Evolutionary conservation across 2,329 filamentous ascomycete genomes (phyloP), one percentile per base, ranked within the genome.

Genomic region (Pseudogymnoascus pannorum): DNA sequence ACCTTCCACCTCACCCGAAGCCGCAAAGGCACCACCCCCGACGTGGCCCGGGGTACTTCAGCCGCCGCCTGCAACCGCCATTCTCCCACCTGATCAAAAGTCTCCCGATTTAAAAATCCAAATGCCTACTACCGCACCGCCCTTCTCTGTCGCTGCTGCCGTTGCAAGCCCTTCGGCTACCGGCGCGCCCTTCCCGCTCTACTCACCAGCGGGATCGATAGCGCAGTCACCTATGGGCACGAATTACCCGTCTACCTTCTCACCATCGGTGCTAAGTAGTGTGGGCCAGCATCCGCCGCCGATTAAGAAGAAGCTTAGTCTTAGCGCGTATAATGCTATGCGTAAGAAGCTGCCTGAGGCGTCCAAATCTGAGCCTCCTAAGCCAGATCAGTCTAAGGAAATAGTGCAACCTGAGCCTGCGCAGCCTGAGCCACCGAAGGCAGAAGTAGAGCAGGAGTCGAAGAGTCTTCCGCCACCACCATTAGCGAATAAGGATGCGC

Each of bases 221-320:
- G 68, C 74, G 1, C 79, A 82, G 60, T 85, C 84, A 0, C 81
- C 84, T 0, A 79, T 81, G 60, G 75, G 77, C 1, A 66, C 74
- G 3, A 67, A 70, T 60, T 68, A 77, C 31, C 65, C 77, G 0
- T 79, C 73, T 54, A 75, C 80, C 0, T 80, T 84, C 59, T 68
- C 73, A 3, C 68, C 75, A 5, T 64, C 76, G 0, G 67, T 73
- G 0, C 68, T 76, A 33, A 82, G 80, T 61, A 77, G 79, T 12
- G 66, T 75, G 7, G 71, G 71, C 5, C 76, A 76, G 8, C 77
- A 78, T 20, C 82, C 83, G 2, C 87, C 83, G 64, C 85, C 85
- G 2, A 75, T 84, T 31, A 87, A 86, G 73, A 87, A 88, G 77
- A 87, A 87, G 71, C 74, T 88, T 36, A 87, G 83, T 64, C 71